Evolutionary conservation across 805 yeast genomes (phyloP).

Genomic region (Lachancea sp.): DNA sequence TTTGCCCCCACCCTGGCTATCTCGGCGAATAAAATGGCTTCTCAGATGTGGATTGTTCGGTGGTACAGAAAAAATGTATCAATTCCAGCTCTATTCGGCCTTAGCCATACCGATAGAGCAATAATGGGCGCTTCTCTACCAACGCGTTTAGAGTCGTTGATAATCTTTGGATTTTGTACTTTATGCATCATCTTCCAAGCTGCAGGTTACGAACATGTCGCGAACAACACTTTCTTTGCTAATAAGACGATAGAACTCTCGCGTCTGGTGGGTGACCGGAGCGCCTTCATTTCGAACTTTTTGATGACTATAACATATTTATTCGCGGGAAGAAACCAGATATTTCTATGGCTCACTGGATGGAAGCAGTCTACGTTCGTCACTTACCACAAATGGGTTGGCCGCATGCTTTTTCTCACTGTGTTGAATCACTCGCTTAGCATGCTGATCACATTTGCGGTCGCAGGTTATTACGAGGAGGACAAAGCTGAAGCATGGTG

Average conservation of each 20-base stretch:
- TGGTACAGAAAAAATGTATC: conserved; percentile 15
- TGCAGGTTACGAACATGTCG: conserved; percentile 13
- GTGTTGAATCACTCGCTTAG: conserved; percentile 49
- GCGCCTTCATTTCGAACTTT: conserved; percentile 43
- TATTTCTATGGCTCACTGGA: conserved; percentile 55
- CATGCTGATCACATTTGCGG: conserved; percentile 39
- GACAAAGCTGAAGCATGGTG: conserved; percentile 37
- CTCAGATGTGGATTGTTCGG: conserved; percentile 9
- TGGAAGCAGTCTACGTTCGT: conserved; percentile 57
- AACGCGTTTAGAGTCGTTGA: conserved; percentile 19
- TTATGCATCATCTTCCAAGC: conserved; percentile 16
- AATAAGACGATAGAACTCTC: conserved; percentile 13
- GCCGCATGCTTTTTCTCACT: conserved; percentile 43
- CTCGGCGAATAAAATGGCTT: conserved; percentile 26
- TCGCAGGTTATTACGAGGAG: conserved; percentile 37
- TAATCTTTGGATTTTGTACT: conserved; percentile 14
- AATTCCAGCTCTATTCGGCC: conserved; percentile 16
- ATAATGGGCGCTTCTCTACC: conserved; percentile 15
- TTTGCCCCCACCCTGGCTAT: conserved; percentile 36
- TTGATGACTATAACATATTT: conserved; percentile 49
- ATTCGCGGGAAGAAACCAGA: conserved; percentile 68
- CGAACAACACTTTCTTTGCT: conserved; percentile 11
- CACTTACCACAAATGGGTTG: conserved; percentile 59
- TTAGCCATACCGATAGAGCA: conserved; percentile 11
- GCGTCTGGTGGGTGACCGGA: conserved; percentile 43